Conservation (phyloP, 805 yeast species). For the Saccharomycopsis schoenii region DNA sequence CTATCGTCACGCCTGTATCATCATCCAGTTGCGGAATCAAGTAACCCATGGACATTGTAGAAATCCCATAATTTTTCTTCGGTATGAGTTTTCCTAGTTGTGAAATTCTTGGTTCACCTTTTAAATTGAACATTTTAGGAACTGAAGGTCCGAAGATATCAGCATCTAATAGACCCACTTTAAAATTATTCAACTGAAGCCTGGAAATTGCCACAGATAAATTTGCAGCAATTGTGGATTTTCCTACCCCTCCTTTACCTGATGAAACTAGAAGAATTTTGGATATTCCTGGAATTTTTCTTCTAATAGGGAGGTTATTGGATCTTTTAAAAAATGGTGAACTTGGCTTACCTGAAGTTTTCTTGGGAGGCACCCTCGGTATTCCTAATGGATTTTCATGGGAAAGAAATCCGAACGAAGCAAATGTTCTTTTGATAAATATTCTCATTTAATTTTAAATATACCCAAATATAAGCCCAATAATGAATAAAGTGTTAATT, state of each 20-base stretch:
- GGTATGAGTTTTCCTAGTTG: slow-evolving; percentile 51
- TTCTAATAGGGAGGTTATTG: slow-evolving; percentile 38
- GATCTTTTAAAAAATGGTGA: slow-evolving; percentile 15
- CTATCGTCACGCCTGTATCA: slow-evolving; percentile 36
- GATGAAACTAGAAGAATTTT: slow-evolving; percentile 62
- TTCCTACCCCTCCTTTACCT: slow-evolving; percentile 95
- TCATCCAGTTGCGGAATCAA: slow-evolving; percentile 53
- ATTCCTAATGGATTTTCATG: not conserved
- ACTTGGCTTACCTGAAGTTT: not conserved
- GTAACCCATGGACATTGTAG: slow-evolving; percentile 87
- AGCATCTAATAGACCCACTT: slow-evolving; percentile 65
- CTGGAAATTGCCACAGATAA: slow-evolving; percentile 41
- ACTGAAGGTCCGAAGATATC: slow-evolving; percentile 82
- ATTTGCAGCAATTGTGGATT: slow-evolving; percentile 70
- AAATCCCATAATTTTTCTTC: slow-evolving; percentile 60
- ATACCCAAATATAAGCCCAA: too few species aligned
- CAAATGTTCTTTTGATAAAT: not conserved
- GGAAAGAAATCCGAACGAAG: not conserved
- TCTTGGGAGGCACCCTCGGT: not conserved
- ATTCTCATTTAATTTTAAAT: not conserved
- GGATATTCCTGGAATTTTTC: slow-evolving; percentile 48
- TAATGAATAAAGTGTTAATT: too few species aligned
- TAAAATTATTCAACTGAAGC: slow-evolving; percentile 41
- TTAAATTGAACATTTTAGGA: slow-evolving; percentile 58
- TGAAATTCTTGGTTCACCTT: slow-evolving; percentile 58